Conservation (phyloP, 75 land plant genomes). For the Cupressus sempervirens region DNA sequence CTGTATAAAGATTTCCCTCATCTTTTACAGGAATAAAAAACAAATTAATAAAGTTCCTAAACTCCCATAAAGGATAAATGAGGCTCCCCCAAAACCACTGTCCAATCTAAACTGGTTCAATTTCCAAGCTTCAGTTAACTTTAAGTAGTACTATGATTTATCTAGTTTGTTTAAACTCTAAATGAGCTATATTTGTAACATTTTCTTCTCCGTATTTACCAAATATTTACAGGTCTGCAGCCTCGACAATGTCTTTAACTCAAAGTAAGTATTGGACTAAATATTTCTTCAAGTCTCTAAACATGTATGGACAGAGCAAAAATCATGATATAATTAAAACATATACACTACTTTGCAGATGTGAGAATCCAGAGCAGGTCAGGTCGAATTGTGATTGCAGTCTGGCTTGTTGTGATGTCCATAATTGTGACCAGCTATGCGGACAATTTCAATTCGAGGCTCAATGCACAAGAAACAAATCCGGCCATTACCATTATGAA, state of each 20-base stretch:
- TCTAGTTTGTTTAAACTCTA: no score
- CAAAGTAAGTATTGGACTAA: neutral
- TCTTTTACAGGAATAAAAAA: no score
- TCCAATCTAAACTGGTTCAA: no score
- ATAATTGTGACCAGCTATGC: constrained; percentile 68
- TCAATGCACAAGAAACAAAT: constrained; percentile 49
- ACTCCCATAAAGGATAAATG: no score
- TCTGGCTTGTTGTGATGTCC: constrained; percentile 73
- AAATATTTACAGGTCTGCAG: neutral
- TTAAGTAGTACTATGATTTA: no score
- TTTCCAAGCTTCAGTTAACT: no score
- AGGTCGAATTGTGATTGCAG: constrained; percentile 50
- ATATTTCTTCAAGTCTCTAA: neutral
- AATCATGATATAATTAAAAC: no score
- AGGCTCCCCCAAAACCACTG: no score
- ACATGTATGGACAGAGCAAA: no score
- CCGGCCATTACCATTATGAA: constrained; percentile 34
- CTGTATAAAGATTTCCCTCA: no score
- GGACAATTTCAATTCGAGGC: constrained; percentile 58
- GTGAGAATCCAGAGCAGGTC: constrained; percentile 55
- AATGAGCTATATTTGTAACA: no score
- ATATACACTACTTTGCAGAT: constrained; percentile 24
- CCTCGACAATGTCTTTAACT: neutral
- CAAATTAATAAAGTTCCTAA: no score
- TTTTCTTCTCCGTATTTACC: neutral